phyloP scores from a whole-genome alignment of 108 stramenopile genomes.

The Schizochytrium sp. region DNA sequence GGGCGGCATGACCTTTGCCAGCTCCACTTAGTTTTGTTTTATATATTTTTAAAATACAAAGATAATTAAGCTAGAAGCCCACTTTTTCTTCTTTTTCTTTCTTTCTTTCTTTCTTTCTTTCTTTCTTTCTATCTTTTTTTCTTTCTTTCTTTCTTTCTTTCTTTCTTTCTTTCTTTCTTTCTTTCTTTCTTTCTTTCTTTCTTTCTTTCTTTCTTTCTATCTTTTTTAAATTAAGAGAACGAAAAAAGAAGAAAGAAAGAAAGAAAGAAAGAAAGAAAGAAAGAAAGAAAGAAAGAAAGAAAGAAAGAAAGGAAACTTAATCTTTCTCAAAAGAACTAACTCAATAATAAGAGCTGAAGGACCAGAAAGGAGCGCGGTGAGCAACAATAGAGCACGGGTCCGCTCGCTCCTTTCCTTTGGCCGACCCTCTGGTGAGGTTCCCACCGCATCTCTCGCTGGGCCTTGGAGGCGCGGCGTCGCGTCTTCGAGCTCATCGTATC shows the following conservation, averaged over 20 bases:
- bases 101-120: background rate
- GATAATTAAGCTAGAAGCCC: background rate
- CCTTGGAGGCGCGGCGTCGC: too few species aligned
- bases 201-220: background rate
- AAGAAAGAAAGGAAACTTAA: background rate
- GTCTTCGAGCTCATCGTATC: too few species aligned
- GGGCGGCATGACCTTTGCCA: too few species aligned
- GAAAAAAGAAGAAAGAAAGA: conserved; percentile 3
- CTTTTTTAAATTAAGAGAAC: background rate
- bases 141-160: background rate
- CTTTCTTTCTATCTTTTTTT: background rate
- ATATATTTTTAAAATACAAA: too few species aligned
- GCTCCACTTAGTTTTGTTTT: too few species aligned
- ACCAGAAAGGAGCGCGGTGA: too few species aligned
- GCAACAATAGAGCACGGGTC: too few species aligned
- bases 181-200: background rate
- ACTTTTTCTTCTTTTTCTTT: background rate
- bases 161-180: background rate
- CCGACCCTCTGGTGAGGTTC: too few species aligned
- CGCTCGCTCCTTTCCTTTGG: too few species aligned
- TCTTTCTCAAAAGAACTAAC: too few species aligned
- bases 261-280: conserved; percentile 28
- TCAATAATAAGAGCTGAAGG: too few species aligned
- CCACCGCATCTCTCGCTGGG: too few species aligned
- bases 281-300: conserved; percentile 37